These are phyloP conservation scores for Talaromyces islandicus DNA, from an alignment of 2,329 filamentous ascomycete genomes.

Conservation along the genomic window DNA sequence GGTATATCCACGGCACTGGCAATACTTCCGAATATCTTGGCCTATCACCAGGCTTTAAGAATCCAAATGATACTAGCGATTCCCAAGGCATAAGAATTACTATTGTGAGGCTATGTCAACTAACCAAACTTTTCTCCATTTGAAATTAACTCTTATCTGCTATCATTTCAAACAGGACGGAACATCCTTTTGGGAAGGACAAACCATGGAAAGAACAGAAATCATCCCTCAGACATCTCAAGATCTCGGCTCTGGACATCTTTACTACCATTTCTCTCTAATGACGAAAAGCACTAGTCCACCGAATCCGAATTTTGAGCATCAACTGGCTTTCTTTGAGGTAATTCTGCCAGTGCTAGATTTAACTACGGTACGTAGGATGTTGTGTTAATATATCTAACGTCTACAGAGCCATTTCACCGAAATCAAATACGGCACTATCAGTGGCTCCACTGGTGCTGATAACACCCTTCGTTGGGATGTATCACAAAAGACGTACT, in stretches of 20 bases:
- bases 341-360: conserved; percentile 8
- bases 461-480: conserved; percentile 59
- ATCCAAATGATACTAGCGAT: conserved; percentile 56
- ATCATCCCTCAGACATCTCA: conserved; percentile 65
- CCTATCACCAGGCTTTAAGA: conserved; percentile 56
- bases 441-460: conserved; percentile 44
- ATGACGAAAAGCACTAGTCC: conserved; percentile 54
- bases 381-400: background rate
- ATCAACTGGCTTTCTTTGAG: conserved; percentile 57
- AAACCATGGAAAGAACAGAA: conserved; percentile 67
- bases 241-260: conserved; percentile 59
- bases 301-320: conserved; percentile 58
- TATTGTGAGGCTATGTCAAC: conserved; percentile 35
- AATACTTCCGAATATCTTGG: conserved; percentile 52
- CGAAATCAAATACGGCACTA: conserved; percentile 65
- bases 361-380: background rate
- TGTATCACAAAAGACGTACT: conserved; percentile 55
- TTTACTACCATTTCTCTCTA: conserved; percentile 69
- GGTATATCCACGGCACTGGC: conserved; percentile 65
- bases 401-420: conserved; percentile 61
- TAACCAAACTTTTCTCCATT: background rate
- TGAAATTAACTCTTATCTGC: background rate
- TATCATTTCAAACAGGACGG: conserved; percentile 12
- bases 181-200: conserved; percentile 62
- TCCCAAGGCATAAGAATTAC: conserved; percentile 64